Conservation (phyloP, 1,284 basidiomycete genomes). For the Papiliotrema fonsecae region DNA sequence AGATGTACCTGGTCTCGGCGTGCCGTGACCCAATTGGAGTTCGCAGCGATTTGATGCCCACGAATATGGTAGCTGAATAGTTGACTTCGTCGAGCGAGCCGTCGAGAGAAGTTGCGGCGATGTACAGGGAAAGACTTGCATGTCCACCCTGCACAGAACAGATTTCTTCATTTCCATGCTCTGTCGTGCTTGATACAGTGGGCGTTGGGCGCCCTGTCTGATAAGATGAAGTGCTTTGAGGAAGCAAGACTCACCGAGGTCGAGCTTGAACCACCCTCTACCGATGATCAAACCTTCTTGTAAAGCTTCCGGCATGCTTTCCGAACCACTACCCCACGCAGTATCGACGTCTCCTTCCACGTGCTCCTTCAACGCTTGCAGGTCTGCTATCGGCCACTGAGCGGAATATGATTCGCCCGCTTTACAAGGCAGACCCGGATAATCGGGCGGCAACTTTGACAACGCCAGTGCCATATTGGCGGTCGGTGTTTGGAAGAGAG, state of each 20-base stretch:
- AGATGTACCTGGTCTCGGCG: conserved; percentile 65
- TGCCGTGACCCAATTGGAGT: conserved; percentile 59
- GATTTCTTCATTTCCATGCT: no score
- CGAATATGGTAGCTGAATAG: conserved; percentile 62
- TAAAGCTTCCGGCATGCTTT: conserved; percentile 57
- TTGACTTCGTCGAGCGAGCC: conserved; percentile 52
- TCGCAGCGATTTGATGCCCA: conserved; percentile 64
- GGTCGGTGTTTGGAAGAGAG: conserved; percentile 8
- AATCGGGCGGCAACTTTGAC: neutral
- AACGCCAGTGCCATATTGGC: neutral
- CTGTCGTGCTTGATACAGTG: no score
- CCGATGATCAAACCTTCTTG: conserved; percentile 62
- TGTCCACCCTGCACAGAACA: no score
- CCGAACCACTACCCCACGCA: conserved; percentile 7
- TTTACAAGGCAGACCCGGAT: conserved; percentile 9
- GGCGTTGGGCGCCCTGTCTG: conserved; percentile 14
- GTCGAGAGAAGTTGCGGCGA: conserved; percentile 60
- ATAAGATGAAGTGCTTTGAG: neutral
- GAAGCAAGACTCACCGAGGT: conserved; percentile 28
- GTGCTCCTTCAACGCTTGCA: conserved; percentile 15
- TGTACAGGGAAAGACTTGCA: conserved; percentile 61
- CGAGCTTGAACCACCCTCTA: conserved; percentile 65
- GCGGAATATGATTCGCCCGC: neutral
- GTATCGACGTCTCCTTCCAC: conserved; percentile 20
- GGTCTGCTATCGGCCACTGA: conserved; percentile 21